Evolutionary conservation across 805 yeast species (phyloP), one percentile per base, ranked within the genome.

Genomic region (Lipomyces mesembrius): DNA sequence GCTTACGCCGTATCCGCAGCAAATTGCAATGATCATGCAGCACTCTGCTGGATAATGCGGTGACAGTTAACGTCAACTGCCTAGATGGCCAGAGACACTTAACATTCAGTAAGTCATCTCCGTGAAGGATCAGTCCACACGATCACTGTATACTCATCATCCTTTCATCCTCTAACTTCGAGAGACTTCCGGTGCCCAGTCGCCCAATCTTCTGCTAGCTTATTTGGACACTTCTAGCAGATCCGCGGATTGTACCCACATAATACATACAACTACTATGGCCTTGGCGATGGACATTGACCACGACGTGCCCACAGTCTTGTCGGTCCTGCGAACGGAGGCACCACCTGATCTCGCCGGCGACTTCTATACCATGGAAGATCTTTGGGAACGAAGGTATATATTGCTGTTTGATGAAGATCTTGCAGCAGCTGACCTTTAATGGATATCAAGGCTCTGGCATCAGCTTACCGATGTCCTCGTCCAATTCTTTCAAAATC

Each of bases 401-500:
- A 25, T 25, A 22, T 52, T 25, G 22, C 7, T 25, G 32, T 17
- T 25, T 4, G 49, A 25, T 52, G 17, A 25, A 11, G 11, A 58
- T 58, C 22, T 6, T 20, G 55, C 27, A 52, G 8, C 55, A 29
- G 32, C 55, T 52, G 17, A 52, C 22, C 7, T 12, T 11, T 29
- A 17, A 27, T 27, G 11, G 7, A 29, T 14, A 37, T 49, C 2
- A 27, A 76, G 77, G 78, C 84, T 94, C 76, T 95, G 98, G 98
- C 96, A 89, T 80, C 98, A 95, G 81, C 84, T 95, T 76, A 91
- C 97, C 1, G 85, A 85, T 68, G 79, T 85, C 6, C 81, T 95
- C 65, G 79, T 80, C 46, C 83, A 83, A 69, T 84, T 93, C 75
- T 94, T 86, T 79, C 80, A 80, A 55, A 81, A 83, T 64, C 83